A percentile compares a stretch with the other conserved stretches of the same genome.
phyloP scores from a whole-genome alignment of 2,329 filamentous ascomycete species.

The Fusarium duplospermum region DNA sequence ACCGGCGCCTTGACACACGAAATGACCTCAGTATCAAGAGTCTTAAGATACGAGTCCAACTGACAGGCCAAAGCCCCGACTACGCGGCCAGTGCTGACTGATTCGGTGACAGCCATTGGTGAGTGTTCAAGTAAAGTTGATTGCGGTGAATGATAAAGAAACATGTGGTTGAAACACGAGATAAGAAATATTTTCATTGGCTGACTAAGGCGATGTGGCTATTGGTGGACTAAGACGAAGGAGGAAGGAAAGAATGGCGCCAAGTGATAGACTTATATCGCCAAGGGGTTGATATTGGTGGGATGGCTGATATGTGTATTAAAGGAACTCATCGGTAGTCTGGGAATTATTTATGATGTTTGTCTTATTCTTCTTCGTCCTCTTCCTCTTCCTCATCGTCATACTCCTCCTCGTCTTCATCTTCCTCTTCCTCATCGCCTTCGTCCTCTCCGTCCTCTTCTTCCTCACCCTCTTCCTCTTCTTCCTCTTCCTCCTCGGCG shows the following conservation, averaged over 20 bases:
- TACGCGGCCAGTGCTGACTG: conserved; percentile 1
- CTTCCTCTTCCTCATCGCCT: not conserved
- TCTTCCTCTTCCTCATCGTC: not conserved
- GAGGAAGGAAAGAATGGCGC: not conserved
- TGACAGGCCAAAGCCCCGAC: conserved; percentile 48
- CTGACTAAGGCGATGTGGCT: conserved; percentile 22
- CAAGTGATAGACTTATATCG: not conserved
- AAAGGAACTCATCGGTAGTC: too few species aligned
- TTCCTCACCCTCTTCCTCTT: not conserved
- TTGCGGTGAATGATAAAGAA: not conserved
- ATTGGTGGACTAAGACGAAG: not conserved
- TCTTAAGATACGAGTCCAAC: conserved; percentile 41
- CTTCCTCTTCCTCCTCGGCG: not conserved
- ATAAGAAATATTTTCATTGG: conserved; percentile 13
- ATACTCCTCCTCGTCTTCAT: not conserved
- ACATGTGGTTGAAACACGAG: not conserved
- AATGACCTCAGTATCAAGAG: conserved; percentile 41
- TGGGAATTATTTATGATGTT: not conserved
- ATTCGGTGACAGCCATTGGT: conserved; percentile 12
- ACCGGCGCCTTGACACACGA: conserved; percentile 43
- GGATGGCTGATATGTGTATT: not conserved
- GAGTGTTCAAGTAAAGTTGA: not conserved
- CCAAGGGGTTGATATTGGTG: not conserved
- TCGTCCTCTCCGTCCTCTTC: not conserved
- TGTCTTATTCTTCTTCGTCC: not conserved